Evolutionary conservation across 305 asterid genomes (phyloP).

Genomic region (Solanum hybrid): DNA sequence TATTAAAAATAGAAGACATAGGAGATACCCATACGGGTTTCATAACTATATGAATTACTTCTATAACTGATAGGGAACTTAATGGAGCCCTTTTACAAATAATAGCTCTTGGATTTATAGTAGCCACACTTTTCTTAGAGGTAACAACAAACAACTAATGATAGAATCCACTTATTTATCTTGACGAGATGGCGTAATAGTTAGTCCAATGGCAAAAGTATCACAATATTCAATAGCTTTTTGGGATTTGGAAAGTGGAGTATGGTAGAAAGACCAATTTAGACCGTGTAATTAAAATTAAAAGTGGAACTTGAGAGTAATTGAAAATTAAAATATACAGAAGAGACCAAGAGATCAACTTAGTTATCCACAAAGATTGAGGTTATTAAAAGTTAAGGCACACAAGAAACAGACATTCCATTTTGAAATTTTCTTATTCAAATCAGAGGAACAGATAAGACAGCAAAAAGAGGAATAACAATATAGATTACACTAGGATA

Average conservation of each 20-base stretch:
- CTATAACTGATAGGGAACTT: not conserved
- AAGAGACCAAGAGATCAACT: not conserved
- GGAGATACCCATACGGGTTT: slow-evolving; percentile 5
- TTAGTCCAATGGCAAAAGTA: not conserved
- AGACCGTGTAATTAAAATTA: not conserved
- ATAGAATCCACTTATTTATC: not conserved
- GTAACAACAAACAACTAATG: not conserved
- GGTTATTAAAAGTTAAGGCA: not conserved
- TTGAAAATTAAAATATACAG: not conserved
- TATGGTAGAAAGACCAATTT: not conserved
- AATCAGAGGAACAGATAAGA: not conserved
- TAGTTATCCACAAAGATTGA: not conserved
- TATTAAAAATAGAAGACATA: not conserved
- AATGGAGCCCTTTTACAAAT: not conserved
- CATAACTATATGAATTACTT: not conserved
- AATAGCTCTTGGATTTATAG: not conserved
- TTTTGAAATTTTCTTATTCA: not conserved
- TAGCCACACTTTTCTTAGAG: not conserved
- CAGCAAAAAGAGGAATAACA: not conserved
- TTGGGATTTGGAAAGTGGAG: not conserved
- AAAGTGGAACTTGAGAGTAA: not conserved
- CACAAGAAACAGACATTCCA: not conserved
- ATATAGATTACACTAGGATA: not conserved
- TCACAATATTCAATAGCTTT: not conserved
- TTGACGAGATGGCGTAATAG: not conserved